phyloP scores from a whole-genome alignment of 176 grass and related monocot species.

The Oryza glumipatula region DNA sequence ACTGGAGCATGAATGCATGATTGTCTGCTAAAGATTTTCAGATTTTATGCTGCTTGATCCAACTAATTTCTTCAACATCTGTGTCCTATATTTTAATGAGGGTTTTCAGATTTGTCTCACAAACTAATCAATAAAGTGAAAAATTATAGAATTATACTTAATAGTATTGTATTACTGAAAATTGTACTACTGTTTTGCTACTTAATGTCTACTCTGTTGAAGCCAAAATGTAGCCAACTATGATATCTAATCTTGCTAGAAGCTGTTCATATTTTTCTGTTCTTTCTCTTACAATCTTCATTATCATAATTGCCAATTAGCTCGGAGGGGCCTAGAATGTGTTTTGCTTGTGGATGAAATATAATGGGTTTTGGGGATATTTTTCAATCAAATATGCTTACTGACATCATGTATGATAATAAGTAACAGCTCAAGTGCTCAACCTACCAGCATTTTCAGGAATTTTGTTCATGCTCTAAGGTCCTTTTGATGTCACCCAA shows the following conservation, averaged over 20 bases:
- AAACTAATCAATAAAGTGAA: neutral
- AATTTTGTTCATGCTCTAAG: neutral
- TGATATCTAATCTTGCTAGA: neutral
- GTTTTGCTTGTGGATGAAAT: neutral
- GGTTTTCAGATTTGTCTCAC: neutral
- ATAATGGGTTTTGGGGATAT: neutral
- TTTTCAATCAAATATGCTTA: neutral
- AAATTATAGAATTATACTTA: neutral
- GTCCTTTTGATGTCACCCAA: neutral
- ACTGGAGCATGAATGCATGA: neutral
- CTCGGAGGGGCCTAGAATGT: neutral
- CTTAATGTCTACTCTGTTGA: neutral
- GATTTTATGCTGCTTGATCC: constrained; percentile 9
- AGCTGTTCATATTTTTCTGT: neutral
- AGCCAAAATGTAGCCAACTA: neutral
- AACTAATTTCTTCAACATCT: constrained; percentile 10
- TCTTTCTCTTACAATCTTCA: neutral
- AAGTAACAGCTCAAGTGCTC: neutral
- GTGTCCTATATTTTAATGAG: neutral
- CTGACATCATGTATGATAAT: neutral
- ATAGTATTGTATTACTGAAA: neutral
- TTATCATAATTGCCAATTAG: neutral
- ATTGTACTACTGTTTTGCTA: neutral
- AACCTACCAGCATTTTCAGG: constrained; percentile 6
- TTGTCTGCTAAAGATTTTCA: constrained; percentile 1